Evolutionary conservation across 331 rosid species (phyloP), one percentile per base, ranked within the genome.

Genomic region (Cucumis variabilis): DNA sequence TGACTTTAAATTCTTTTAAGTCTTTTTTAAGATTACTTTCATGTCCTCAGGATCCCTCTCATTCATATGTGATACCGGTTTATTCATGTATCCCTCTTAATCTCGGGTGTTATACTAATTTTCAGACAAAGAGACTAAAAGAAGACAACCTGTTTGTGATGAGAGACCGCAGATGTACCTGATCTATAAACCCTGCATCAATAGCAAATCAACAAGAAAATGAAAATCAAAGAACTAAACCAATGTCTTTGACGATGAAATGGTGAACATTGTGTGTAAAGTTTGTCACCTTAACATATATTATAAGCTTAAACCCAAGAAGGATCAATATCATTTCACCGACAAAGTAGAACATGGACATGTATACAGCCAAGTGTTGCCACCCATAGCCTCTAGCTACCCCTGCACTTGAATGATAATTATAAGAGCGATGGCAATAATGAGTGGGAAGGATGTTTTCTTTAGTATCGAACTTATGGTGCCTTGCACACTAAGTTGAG

Each of bases 331-430:
- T n/a, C n/a, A n/a, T n/a, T n/a, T n/a, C n/a, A n/a, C n/a, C n/a
- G n/a, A n/a, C n/a, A n/a, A n/a, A n/a, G n/a, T n/a, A n/a, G n/a
- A n/a, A n/a, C n/a, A n/a, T n/a, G n/a, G n/a, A n/a, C n/a, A n/a
- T n/a, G n/a, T n/a, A n/a, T n/a, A n/a, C n/a, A n/a, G n/a, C n/a
- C n/a, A n/a, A n/a, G n/a, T n/a, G n/a, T n/a, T n/a, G 98, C 95
- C 92, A 92, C 30, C 96, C 98, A 87, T 95, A 90, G 86, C 99
- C 98, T 91, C 99, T 92, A 19, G 92, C 93, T 87, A 92, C 96
- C 13, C 98, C 98, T 96, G 90, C 86, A 90, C 30, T 12, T 87
- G 87, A 84, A 53, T 85, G 53, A 12, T 27, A 70, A 13, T 23
- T 14, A 23, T 30, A 30, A 73, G 67, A 58, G 27, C 11, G 3